A percentile compares a stretch with the other conserved stretches of the same genome.
phyloP scores from a whole-genome alignment of 2,329 filamentous ascomycete species.

The Macroventuria anomochaeta region DNA sequence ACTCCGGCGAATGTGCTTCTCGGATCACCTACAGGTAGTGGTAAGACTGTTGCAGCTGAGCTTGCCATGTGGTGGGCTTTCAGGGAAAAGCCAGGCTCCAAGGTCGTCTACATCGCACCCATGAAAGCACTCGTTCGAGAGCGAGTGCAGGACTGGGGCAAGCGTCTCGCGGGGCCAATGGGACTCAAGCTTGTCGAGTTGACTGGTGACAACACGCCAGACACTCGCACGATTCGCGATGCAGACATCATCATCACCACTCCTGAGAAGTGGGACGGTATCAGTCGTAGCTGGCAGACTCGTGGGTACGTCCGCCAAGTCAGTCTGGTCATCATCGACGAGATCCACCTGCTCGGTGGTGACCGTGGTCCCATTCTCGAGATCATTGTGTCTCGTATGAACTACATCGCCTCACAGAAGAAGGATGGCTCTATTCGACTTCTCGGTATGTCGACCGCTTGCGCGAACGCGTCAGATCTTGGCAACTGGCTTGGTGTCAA shows the following conservation, averaged over 20 bases:
- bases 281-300: slow-evolving; percentile 97
- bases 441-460: slow-evolving; percentile 98
- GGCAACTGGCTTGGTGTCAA: slow-evolving; percentile 98
- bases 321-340: slow-evolving; percentile 95
- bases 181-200: slow-evolving; percentile 91
- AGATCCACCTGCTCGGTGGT: slow-evolving; percentile 95
- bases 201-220: slow-evolving; percentile 97
- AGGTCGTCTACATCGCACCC: slow-evolving; percentile 97
- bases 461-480: slow-evolving; percentile 91
- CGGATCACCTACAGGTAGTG: slow-evolving; percentile 94
- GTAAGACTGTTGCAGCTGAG: slow-evolving; percentile 95
- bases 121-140: slow-evolving; percentile 99
- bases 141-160: slow-evolving; percentile 92
- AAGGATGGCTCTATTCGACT: slow-evolving; percentile 83
- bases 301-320: slow-evolving; percentile 95
- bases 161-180: slow-evolving; percentile 79
- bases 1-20: slow-evolving; percentile 90
- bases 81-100: slow-evolving; percentile 89
- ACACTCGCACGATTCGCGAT: slow-evolving; percentile 92
- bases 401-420: slow-evolving; percentile 95
- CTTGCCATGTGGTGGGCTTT: slow-evolving; percentile 99
- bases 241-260: slow-evolving; percentile 98
- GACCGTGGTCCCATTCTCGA: slow-evolving; percentile 97
- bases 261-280: slow-evolving; percentile 99
- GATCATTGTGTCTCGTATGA: slow-evolving; percentile 94